phyloP scores from a whole-genome alignment of 2,329 filamentous ascomycete genomes.

The Aureobasidium melanogenum region DNA sequence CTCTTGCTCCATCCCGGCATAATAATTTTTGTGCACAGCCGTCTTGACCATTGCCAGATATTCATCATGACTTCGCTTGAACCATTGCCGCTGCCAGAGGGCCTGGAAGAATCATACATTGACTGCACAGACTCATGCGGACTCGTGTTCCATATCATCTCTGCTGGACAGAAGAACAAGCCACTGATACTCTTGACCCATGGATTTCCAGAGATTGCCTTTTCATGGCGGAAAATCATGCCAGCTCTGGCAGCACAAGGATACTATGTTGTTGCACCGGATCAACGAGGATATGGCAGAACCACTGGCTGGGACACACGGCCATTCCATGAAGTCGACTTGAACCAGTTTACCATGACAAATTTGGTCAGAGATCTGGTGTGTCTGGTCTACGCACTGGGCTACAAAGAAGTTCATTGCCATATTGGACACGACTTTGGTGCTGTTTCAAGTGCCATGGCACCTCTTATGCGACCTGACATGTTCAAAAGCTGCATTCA shows the following conservation, averaged over 20 bases:
- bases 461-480: conserved; percentile 55
- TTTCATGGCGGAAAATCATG: conserved; percentile 59
- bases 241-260: conserved; percentile 49
- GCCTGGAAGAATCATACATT: conserved; percentile 48
- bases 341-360: conserved; percentile 49
- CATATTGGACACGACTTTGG: conserved; percentile 62
- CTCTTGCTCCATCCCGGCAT: neutral
- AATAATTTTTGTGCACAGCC: neutral
- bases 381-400: conserved; percentile 51
- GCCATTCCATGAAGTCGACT: conserved; percentile 43
- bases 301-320: conserved; percentile 53
- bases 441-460: conserved; percentile 50
- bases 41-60: neutral
- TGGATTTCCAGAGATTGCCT: conserved; percentile 61
- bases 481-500: conserved; percentile 53
- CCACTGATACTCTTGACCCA: conserved; percentile 56
- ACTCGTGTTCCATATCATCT: conserved; percentile 54
- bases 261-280: conserved; percentile 58
- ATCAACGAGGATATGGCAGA: conserved; percentile 60
- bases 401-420: conserved; percentile 48
- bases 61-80: conserved; percentile 13
- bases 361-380: conserved; percentile 55
- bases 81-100: conserved; percentile 46
- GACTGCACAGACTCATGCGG: conserved; percentile 44
- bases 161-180: conserved; percentile 38